Evolutionary conservation across 345 rosid genomes (phyloP), one percentile per base, ranked within the genome.

Genomic region (Boechera divaricarpa): DNA sequence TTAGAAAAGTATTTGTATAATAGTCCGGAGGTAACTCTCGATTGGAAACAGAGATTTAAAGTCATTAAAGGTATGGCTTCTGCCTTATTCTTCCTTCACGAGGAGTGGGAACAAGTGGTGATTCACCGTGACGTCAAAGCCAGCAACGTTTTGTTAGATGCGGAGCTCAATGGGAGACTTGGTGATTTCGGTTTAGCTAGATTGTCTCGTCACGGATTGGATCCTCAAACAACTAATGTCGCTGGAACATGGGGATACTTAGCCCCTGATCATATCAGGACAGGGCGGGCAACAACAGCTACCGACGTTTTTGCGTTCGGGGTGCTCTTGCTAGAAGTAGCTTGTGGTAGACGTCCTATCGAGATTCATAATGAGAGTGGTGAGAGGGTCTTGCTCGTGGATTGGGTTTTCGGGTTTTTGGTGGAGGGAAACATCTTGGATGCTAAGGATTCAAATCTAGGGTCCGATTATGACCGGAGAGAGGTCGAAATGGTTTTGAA

Each of bases 111-210:
- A 65, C 87, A 90, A 64, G 85, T 85, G 2, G 98, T 93, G 82
- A 77, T 93, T 77, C 97, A 91, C 36, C 80, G 98, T 31, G 98
- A 93, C 57, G 64, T 90, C 15, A 93, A 90, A 75, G 90, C 97
- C 2, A 89, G 97, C 36, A 90, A 93, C 54, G 89, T 91, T 45
- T 74, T 91, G 52, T 48, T 93, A 31, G 97, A 91, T 68, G 64
- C 73, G 21, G 94, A 87, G 10, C 33, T 80, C 31, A 89, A 88
- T 47, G 98, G 94, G 31, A 86, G 82, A 77, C 85, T 92, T 4
- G 94, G 98, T 0, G 98, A 89, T 78, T 93, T 93, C 4, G 98
- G 98, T n/a, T 15, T 87, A 21, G 21, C 21, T 93, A 2, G 97
- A 31, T 44, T 29, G 80, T 89, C 1, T 1, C 88, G 84, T 61